Evolutionary conservation across 768 basidiomycete genomes (phyloP).

Genomic region (Agaricus blazei): DNA sequence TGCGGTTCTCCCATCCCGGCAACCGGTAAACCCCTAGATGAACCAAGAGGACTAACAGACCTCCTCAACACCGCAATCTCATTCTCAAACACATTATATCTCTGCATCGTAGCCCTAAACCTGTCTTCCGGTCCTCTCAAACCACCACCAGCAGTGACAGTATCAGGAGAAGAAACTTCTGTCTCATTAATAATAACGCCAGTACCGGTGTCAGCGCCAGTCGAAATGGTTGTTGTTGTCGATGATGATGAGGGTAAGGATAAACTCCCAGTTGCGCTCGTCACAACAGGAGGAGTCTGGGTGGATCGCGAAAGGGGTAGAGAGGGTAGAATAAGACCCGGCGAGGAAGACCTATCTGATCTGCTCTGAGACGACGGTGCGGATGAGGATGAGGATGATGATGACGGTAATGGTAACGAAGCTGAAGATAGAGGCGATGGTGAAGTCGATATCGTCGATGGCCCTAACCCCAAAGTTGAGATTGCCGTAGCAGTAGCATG

Average conservation of each 20-base stretch:
- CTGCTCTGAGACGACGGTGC: no score
- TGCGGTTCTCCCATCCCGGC: not conserved
- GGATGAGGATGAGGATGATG: no score
- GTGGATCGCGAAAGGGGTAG: not conserved
- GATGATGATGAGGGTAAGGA: not conserved
- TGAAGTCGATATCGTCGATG: not conserved
- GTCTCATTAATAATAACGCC: not conserved
- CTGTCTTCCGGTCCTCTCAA: not conserved
- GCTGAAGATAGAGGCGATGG: no score
- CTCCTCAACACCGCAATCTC: conserved; percentile 6
- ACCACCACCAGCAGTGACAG: not conserved
- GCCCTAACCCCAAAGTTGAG: not conserved
- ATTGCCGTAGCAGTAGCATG: not conserved
- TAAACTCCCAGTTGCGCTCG: not conserved
- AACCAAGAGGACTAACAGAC: conserved; percentile 1
- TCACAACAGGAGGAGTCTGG: not conserved
- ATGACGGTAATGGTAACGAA: no score
- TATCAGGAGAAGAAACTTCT: not conserved
- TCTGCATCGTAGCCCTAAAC: conserved; percentile 7
- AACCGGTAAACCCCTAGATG: not conserved
- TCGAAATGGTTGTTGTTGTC: not conserved
- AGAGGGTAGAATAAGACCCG: not conserved
- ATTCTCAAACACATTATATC: conserved; percentile 7
- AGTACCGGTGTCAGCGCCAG: not conserved
- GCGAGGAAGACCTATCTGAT: no score